phyloP scores from a whole-genome alignment of 176 grass and related monocot species.

The Zizania latifolia region DNA sequence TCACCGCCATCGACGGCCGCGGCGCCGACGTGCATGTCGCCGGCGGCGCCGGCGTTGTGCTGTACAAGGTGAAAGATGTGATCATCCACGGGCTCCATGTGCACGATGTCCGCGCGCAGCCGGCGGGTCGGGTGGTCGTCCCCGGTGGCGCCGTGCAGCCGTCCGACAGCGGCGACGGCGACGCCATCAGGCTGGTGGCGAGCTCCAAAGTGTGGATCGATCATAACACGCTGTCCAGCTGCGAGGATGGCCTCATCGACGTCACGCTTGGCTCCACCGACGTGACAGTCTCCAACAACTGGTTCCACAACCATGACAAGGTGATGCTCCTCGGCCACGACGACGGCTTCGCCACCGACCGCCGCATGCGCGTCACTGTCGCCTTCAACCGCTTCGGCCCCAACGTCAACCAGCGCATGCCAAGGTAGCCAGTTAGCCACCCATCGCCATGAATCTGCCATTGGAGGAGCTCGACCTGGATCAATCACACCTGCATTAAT shows the following conservation, averaged over 20 bases:
- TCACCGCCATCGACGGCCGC: conserved; percentile 81
- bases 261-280: conserved; percentile 61
- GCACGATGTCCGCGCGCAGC: conserved; percentile 37
- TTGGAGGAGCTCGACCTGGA: too few species aligned
- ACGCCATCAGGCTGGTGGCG: conserved; percentile 54
- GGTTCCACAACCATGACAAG: conserved; percentile 88
- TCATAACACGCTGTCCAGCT: conserved; percentile 63
- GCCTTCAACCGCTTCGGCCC: conserved; percentile 80
- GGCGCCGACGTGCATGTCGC: conserved; percentile 68
- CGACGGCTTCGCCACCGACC: conserved; percentile 41
- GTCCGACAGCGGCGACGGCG: conserved; percentile 39
- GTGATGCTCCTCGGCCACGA: conserved; percentile 88
- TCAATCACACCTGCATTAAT: not conserved
- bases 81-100: conserved; percentile 76
- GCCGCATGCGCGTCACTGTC: conserved; percentile 70
- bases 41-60: conserved; percentile 57
- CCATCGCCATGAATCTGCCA: too few species aligned
- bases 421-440: conserved; percentile 52
- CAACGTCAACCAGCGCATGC: conserved; percentile 82
- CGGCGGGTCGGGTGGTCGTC: not conserved
- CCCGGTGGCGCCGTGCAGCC: conserved; percentile 33
- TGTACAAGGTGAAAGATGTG: conserved; percentile 49
- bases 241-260: conserved; percentile 71
- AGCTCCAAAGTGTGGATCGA: conserved; percentile 79
- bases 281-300: conserved; percentile 86